Evolutionary conservation across 345 rosid genomes (phyloP).

Genomic region (Dipteronia sinensis): DNA sequence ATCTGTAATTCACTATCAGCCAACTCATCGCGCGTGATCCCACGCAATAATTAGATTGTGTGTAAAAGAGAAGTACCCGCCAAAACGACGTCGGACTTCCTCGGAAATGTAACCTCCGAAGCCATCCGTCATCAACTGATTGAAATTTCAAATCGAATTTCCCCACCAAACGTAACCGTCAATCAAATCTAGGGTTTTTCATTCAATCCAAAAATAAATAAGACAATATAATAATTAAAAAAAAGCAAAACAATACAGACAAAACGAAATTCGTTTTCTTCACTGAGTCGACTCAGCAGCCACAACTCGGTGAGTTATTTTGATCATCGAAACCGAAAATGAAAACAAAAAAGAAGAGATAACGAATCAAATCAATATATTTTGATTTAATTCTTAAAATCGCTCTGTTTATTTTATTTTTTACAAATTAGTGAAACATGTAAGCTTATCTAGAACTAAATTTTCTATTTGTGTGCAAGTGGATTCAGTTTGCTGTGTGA

Average conservation of each 20-base stretch:
- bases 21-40: not conserved
- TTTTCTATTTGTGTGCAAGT: too few relatives aligned
- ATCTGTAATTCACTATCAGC: not conserved
- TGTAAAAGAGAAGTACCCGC: not conserved
- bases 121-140: too few relatives aligned
- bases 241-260: not conserved
- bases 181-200: not conserved
- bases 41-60: too few relatives aligned
- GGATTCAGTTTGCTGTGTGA: not conserved
- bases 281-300: not conserved
- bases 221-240: too few relatives aligned
- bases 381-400: not conserved
- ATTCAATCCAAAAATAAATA: too few relatives aligned
- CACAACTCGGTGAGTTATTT: constrained; percentile 8
- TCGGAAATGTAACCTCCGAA: not conserved
- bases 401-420: not conserved
- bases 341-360: not conserved
- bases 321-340: not conserved
- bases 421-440: not conserved
- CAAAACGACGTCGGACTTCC: not conserved
- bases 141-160: not conserved
- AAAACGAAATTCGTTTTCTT: not conserved
- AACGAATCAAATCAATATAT: too few relatives aligned
- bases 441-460: not conserved
- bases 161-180: not conserved